A percentile compares a stretch with the other conserved stretches of the same genome.
Conservation (phyloP, 768 basidiomycete species). For the Pulveroboletus frians region DNA sequence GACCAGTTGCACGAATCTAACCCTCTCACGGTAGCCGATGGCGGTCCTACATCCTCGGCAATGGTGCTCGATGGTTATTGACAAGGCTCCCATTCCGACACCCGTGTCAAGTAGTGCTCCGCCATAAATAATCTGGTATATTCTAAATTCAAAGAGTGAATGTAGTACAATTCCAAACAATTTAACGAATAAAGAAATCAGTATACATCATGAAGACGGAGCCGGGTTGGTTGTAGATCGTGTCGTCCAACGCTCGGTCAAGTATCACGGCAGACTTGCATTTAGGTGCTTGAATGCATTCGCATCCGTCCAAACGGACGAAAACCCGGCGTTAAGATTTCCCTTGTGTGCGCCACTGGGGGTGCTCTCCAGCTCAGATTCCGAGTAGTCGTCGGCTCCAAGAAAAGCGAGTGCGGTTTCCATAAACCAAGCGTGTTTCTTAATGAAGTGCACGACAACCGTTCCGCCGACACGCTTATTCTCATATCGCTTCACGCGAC, state of each 20-base stretch:
- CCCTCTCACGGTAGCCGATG: slow-evolving; percentile 34
- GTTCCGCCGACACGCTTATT: slow-evolving; percentile 82
- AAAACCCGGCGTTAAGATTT: slow-evolving; percentile 17
- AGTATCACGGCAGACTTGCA: slow-evolving; percentile 4
- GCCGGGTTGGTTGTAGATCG: background rate
- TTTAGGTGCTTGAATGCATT: slow-evolving; percentile 17
- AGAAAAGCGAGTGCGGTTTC: slow-evolving; percentile 89
- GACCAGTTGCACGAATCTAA: slow-evolving; percentile 33
- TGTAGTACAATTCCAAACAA: slow-evolving; percentile 10
- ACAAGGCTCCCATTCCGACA: background rate
- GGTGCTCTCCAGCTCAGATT: slow-evolving; percentile 29
- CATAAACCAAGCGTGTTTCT: slow-evolving; percentile 94
- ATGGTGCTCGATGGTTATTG: slow-evolving; percentile 25
- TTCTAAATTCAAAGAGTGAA: slow-evolving; percentile 1
- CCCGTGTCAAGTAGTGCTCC: background rate
- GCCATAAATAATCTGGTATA: slow-evolving; percentile 1
- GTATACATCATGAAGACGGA: background rate
- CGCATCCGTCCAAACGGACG: slow-evolving; percentile 29
- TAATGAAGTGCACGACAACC: slow-evolving; percentile 94
- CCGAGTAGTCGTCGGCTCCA: slow-evolving; percentile 69
- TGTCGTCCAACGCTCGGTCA: background rate
- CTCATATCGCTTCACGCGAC: slow-evolving; percentile 58
- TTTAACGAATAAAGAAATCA: slow-evolving; percentile 20
- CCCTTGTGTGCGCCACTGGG: slow-evolving; percentile 7
- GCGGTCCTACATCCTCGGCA: slow-evolving; percentile 8